Evolutionary conservation across 2,329 filamentous ascomycete species (phyloP).

Genomic region (Gnomoniopsis smithogilvyi): DNA sequence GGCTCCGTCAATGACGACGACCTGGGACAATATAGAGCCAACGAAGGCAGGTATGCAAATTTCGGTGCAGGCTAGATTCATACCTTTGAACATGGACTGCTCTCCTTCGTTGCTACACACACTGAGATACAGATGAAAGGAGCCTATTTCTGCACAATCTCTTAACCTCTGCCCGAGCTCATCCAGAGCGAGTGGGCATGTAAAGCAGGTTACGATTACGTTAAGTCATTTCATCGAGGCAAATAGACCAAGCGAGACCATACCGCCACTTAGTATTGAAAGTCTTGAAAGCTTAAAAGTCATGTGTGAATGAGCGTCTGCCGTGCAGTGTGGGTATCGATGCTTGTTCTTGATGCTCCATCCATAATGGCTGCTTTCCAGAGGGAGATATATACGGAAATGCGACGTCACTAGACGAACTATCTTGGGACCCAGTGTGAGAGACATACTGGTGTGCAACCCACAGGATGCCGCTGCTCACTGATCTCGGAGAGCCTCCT

Average conservation of each 20-base stretch:
- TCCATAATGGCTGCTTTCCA: not conserved
- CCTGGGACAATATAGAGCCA: too few species aligned
- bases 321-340: not conserved
- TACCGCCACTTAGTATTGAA: not conserved
- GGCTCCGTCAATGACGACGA: too few species aligned
- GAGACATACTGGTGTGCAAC: not conserved
- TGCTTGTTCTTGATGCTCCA: not conserved
- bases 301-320: not conserved
- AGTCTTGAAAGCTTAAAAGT: not conserved
- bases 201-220: too few species aligned
- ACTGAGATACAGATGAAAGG: not conserved
- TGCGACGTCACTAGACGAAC: too few species aligned
- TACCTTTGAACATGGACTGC: too few species aligned
- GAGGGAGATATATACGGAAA: not conserved
- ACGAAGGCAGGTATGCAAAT: too few species aligned
- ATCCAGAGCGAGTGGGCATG: too few species aligned
- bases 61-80: too few species aligned
- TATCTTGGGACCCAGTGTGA: not conserved
- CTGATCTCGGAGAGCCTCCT: slow-evolving; percentile 63
- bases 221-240: too few species aligned
- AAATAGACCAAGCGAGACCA: too few species aligned
- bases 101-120: not conserved
- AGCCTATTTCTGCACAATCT: not conserved
- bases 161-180: not conserved
- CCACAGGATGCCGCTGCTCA: slow-evolving; percentile 19